Percentiles rank a stretch among this genome's conserved stretches.
phyloP scores from a whole-genome alignment of 805 yeast genomes.

The Saturnispora silvae region DNA sequence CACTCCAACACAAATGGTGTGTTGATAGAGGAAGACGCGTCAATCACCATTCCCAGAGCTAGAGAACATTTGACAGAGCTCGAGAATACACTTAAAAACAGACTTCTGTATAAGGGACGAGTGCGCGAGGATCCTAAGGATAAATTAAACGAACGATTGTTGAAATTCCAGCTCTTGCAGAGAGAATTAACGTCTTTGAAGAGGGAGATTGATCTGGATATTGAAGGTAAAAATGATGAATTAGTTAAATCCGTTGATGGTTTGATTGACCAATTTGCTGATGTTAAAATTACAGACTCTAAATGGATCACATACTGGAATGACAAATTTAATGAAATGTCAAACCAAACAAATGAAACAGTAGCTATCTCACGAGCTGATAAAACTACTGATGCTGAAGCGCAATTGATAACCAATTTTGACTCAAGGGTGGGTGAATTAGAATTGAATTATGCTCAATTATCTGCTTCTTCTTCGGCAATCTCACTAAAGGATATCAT shows the following conservation, averaged over 20 bases:
- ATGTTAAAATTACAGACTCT: conserved; percentile 1
- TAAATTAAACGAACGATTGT: conserved; percentile 1
- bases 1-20: conserved; percentile 4
- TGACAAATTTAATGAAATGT: background rate
- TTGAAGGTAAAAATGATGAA: background rate
- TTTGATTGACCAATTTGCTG: conserved; percentile 1
- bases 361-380: background rate
- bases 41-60: too few species aligned
- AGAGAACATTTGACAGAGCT: conserved; percentile 5
- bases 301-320: conserved; percentile 10
- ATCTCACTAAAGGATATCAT: conserved; percentile 18
- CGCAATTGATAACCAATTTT: conserved; percentile 1
- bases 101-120: background rate
- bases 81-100: conserved; percentile 3
- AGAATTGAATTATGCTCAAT: conserved; percentile 9
- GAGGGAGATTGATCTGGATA: conserved; percentile 9
- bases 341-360: background rate
- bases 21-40: conserved; percentile 4
- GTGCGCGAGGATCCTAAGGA: background rate
- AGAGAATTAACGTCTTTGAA: conserved; percentile 10
- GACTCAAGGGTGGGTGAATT: conserved; percentile 12
- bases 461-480: background rate
- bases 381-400: background rate
- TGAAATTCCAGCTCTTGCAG: conserved; percentile 10
- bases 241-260: conserved; percentile 4